phyloP scores from a whole-genome alignment of 1,284 basidiomycete genomes.

The Leccinum subrobustum region DNA sequence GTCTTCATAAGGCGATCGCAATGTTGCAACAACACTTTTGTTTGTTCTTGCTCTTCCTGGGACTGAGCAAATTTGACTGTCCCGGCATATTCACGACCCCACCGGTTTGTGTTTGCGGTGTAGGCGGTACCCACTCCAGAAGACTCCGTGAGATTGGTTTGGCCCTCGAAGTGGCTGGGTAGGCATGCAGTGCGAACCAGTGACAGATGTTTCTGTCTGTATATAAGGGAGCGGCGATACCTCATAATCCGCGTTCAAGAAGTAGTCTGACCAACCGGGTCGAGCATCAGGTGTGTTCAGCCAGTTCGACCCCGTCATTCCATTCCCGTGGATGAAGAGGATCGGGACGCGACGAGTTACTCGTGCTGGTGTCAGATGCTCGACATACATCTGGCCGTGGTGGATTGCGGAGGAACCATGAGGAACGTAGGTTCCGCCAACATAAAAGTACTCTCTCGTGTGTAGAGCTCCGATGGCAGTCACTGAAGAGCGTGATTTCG shows the following conservation, averaged over 20 bases:
- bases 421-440: constrained; percentile 39
- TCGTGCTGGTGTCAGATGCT: constrained; percentile 41
- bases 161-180: constrained; percentile 13
- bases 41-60: constrained; percentile 43
- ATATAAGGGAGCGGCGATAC: constrained; percentile 20
- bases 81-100: constrained; percentile 55
- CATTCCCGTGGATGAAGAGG: constrained; percentile 46
- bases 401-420: constrained; percentile 35
- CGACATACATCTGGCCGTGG: constrained; percentile 48
- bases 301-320: constrained; percentile 49
- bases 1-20: constrained; percentile 48
- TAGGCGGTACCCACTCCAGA: constrained; percentile 40
- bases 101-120: constrained; percentile 52
- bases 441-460: constrained; percentile 44
- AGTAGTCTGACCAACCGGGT: constrained; percentile 50
- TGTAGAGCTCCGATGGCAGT: constrained; percentile 31
- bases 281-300: constrained; percentile 51
- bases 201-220: constrained; percentile 39
- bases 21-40: constrained; percentile 46
- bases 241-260: constrained; percentile 47
- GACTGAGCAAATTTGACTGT: constrained; percentile 49
- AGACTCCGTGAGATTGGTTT: constrained; percentile 11
- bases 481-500: constrained; percentile 1
- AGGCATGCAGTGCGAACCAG: constrained; percentile 40
- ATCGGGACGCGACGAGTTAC: constrained; percentile 41